Evolutionary conservation across 2,329 filamentous ascomycete species (phyloP), one percentile per base, ranked within the genome.

Genomic region (Cladophialophora bantiana): DNA sequence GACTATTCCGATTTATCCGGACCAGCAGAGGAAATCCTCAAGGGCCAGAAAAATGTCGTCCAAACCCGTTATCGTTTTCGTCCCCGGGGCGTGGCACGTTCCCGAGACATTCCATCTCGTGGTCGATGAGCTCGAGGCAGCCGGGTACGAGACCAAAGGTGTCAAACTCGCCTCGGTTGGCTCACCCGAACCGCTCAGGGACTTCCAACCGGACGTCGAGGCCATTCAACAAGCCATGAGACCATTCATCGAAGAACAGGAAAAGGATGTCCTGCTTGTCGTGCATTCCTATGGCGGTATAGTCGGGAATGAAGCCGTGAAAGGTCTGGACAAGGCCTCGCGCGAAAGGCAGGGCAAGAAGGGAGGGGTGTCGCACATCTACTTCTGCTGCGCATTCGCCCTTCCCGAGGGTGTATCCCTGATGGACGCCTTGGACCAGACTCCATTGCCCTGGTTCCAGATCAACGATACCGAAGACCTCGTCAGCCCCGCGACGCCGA

Each of bases 81-180:
- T 76, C 10, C 78, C 78, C 0, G 81, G 80, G 13, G 80, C 79
- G 13, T 82, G 79, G 78, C 73, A 80, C 59, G 69, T 68, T 0
- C 74, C 79, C 2, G 62, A 65, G 32, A 70, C 73, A 62, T 82
- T 76, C 59, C 68, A 76, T 35, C 64, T 68, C 1, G 69, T 79
- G 1, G 74, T 74, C 10, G 65, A 73, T 13, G 72, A 69, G 7
- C 77, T 82, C 5, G 61, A 74, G 7, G 60, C 52, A 2, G 71
- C 73, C n/a, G 79, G 76, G 2, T 80, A 77, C 66, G 57, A 73
- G 7, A 75, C 76, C 0, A 72, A 73, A 48, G 76, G 74, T 7
- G 72, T 77, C 34, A 66, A 71, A 2, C 75, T 76, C 13, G 72
- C 74, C 10, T 74, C 75, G 7, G 73, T 74, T 34, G 75, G 74